Conservation (phyloP, 2,329 filamentous ascomycete species). For the Colletotrichum liriopes region DNA sequence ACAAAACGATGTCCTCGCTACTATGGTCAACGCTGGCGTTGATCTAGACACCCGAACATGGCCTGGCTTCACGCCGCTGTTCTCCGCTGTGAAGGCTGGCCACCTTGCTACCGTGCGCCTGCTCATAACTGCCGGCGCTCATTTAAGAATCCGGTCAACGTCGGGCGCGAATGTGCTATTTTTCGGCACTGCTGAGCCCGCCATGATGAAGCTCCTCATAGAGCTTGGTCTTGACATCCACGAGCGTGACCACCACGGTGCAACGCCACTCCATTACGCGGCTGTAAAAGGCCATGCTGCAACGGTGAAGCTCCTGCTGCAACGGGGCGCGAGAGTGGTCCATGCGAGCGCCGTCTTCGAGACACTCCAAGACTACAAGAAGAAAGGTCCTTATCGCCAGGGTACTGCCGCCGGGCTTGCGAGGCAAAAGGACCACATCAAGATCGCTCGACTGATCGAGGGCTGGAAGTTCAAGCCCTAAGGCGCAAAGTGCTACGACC, state of each 20-base stretch:
- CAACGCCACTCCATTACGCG: slow-evolving; percentile 49
- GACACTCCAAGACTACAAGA: slow-evolving; percentile 42
- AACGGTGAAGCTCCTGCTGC: slow-evolving; percentile 49
- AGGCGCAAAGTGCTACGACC: not conserved
- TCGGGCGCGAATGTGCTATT: slow-evolving; percentile 46
- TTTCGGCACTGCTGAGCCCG: slow-evolving; percentile 41
- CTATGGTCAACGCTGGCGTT: slow-evolving; percentile 46
- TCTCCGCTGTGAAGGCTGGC: slow-evolving; percentile 48
- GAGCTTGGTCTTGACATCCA: slow-evolving; percentile 44
- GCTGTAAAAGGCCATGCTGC: slow-evolving; percentile 44
- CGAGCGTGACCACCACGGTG: slow-evolving; percentile 46
- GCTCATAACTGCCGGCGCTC: slow-evolving; percentile 47
- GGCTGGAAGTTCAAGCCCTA: slow-evolving; percentile 40
- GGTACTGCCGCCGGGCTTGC: slow-evolving; percentile 47
- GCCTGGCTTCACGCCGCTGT: slow-evolving; percentile 48
- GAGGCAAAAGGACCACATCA: slow-evolving; percentile 44
- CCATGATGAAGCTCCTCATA: slow-evolving; percentile 46
- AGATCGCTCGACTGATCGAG: slow-evolving; percentile 43
- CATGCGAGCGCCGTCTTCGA: slow-evolving; percentile 47
- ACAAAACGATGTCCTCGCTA: slow-evolving; percentile 46
- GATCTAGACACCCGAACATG: slow-evolving; percentile 46
- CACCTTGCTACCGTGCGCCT: slow-evolving; percentile 46
- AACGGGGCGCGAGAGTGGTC: slow-evolving; percentile 43
- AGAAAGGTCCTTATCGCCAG: slow-evolving; percentile 44
- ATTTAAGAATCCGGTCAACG: slow-evolving; percentile 40